Evolutionary conservation across 2,329 filamentous ascomycete genomes (phyloP).

Genomic region (Rhexocercosporidium sp.): DNA sequence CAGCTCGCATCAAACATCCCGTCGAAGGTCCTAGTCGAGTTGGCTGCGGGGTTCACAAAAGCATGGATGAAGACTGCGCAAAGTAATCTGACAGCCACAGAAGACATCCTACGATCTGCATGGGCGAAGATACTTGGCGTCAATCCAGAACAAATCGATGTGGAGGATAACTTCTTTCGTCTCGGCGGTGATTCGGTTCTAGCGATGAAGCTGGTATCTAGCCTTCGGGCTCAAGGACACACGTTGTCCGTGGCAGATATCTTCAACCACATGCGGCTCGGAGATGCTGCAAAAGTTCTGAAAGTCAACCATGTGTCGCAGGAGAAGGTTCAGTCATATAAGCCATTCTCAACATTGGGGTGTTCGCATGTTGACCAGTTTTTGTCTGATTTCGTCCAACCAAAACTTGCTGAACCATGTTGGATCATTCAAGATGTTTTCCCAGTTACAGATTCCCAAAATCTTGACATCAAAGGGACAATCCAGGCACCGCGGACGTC

Average conservation of each 20-base stretch:
- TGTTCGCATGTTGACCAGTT: constrained; percentile 42
- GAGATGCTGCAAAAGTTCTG: constrained; percentile 38
- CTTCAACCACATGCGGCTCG: constrained; percentile 44
- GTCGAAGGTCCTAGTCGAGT: background rate
- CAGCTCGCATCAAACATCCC: constrained; percentile 9
- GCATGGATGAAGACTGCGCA: constrained; percentile 44
- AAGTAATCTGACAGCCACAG: constrained; percentile 42
- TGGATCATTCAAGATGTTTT: constrained; percentile 48
- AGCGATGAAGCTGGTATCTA: constrained; percentile 53
- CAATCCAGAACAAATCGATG: constrained; percentile 37
- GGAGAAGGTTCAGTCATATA: constrained; percentile 35
- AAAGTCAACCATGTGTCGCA: constrained; percentile 39
- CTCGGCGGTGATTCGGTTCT: constrained; percentile 46
- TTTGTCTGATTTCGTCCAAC: constrained; percentile 43
- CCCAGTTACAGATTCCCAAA: constrained; percentile 47
- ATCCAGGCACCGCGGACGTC: constrained; percentile 43
- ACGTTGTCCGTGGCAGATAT: constrained; percentile 50
- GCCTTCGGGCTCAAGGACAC: constrained; percentile 34
- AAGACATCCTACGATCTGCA: constrained; percentile 43
- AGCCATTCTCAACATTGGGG: constrained; percentile 46
- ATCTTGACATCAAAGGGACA: constrained; percentile 49
- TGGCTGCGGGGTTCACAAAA: constrained; percentile 35
- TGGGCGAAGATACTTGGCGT: constrained; percentile 43
- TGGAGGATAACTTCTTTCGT: constrained; percentile 47
- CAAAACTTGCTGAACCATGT: constrained; percentile 44